Percentiles rank a stretch among this genome's conserved stretches.
Evolutionary conservation across 2,329 filamentous ascomycete genomes (phyloP).

Genomic region (Monilinia fructicola): DNA sequence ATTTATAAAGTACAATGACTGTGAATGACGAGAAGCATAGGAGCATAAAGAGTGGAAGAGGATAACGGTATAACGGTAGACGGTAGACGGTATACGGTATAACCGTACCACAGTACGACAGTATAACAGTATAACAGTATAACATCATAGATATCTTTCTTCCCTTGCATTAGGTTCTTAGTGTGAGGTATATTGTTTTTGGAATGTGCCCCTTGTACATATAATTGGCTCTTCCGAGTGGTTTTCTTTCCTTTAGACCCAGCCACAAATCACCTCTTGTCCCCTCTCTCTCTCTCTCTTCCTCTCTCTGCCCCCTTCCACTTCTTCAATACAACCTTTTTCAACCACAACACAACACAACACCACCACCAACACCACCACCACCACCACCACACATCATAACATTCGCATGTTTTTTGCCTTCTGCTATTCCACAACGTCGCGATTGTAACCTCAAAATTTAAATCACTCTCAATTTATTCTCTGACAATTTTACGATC

Average conservation of each 20-base stretch:
- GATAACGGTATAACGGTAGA: not conserved
- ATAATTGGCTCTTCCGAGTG: slow-evolving; percentile 13
- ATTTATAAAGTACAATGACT: not conserved
- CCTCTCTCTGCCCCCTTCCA: slow-evolving; percentile 3
- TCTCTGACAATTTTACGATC: not conserved
- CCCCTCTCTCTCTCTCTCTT: slow-evolving; percentile 5
- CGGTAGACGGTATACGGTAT: too few relatives aligned
- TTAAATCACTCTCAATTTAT: not conserved
- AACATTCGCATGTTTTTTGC: not conserved
- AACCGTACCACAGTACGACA: too few relatives aligned
- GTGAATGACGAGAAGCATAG: not conserved
- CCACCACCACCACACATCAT: too few relatives aligned
- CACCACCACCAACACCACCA: too few relatives aligned
- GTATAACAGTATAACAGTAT: not conserved
- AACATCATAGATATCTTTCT: not conserved
- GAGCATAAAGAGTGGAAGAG: not conserved
- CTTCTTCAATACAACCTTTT: slow-evolving; percentile 12
- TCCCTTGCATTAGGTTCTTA: slow-evolving; percentile 10
- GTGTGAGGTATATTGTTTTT: slow-evolving; percentile 3
- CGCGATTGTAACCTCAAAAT: not conserved
- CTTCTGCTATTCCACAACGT: not conserved
- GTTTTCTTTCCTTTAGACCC: slow-evolving; percentile 7
- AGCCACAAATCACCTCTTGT: slow-evolving; percentile 22
- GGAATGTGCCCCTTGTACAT: slow-evolving; percentile 19
- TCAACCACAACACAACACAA: not conserved